These are phyloP conservation scores for Fusarium metavorans DNA, from an alignment of 2,329 filamentous ascomycete species.

Conservation along the genomic window DNA sequence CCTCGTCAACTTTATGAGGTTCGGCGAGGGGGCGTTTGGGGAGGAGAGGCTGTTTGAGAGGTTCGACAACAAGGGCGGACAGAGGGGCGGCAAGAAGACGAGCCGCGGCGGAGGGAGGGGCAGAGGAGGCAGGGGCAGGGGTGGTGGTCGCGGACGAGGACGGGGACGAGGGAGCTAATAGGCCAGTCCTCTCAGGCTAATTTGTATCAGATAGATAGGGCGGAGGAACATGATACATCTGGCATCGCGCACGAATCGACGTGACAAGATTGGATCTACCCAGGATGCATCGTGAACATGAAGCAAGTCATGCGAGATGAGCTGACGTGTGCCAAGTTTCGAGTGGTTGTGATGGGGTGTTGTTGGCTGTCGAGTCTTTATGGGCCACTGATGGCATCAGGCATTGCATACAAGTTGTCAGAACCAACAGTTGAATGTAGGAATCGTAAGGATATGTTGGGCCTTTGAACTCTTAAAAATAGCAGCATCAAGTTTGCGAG, in stretches of 20 bases:
- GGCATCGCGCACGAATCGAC: constrained; percentile 19
- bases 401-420: background rate
- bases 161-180: constrained; percentile 40
- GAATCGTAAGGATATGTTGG: background rate
- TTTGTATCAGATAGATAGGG: constrained; percentile 26
- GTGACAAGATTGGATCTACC: background rate
- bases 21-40: constrained; percentile 84
- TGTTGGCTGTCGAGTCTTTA: constrained; percentile 1
- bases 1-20: constrained; percentile 85
- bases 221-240: constrained; percentile 17
- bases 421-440: background rate
- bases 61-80: constrained; percentile 57
- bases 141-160: constrained; percentile 45
- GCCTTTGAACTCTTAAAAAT: background rate
- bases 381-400: background rate
- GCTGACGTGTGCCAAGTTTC: constrained; percentile 15
- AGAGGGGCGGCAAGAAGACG: constrained; percentile 55
- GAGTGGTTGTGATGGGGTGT: background rate
- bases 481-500: background rate
- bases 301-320: constrained; percentile 7
- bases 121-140: constrained; percentile 50
- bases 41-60: constrained; percentile 78
- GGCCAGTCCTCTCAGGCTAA: background rate
- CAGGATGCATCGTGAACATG: background rate
- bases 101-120: constrained; percentile 59